Evolutionary conservation across 225 moss, liverwort and hornwort genomes (phyloP), one percentile per base, ranked within the genome.

Genomic region (Climacium dendroides): DNA sequence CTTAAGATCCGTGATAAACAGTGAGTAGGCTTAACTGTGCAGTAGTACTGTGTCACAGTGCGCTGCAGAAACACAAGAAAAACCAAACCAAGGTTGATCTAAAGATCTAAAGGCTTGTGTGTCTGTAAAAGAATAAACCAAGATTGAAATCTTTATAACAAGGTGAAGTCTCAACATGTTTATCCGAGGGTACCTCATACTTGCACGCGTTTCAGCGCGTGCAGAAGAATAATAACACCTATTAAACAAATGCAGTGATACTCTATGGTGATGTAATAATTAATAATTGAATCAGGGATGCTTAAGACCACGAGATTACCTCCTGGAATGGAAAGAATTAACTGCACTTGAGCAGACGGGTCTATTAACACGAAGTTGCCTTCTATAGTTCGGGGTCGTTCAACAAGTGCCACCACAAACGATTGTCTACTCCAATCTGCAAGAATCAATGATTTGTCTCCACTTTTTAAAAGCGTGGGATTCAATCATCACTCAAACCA

Each of bases 281-380:
- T 78, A 52, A 63, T 32, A 62, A 78, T 52, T 65, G 82, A 78
- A 87, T 53, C 58, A 50, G 79, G 60, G 65, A 79, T 82, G 34
- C 52, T 82, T 57, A 45, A 78, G 78, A 67, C 52, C 78, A 77
- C 67, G 54, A 63, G 58, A 78, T 64, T 80, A 86, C 62, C 83
- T 57, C 84, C 80, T 76, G 67, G 74, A 75, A 48, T 64, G 30
- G 66, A 41, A 86, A 80, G 69, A 60, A 85, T n/a, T 48, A 74
- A 13, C 80, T 88, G 74, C 89, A 90, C 77, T 74, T 66, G 77
- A 60, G 83, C 61, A 86, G 82, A 62, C 39, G 60, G 57, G 53
- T 82, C 86, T 89, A 87, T 72, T 63, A 87, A 92, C 86, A 90
- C 61, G 67, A 57, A 47, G 76, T 85, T 60, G 79, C 54, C 89